Evolutionary conservation across 208 protist species (phyloP), one percentile per base, ranked within the genome.

Genomic region (Balamuthia mandrillaris): DNA sequence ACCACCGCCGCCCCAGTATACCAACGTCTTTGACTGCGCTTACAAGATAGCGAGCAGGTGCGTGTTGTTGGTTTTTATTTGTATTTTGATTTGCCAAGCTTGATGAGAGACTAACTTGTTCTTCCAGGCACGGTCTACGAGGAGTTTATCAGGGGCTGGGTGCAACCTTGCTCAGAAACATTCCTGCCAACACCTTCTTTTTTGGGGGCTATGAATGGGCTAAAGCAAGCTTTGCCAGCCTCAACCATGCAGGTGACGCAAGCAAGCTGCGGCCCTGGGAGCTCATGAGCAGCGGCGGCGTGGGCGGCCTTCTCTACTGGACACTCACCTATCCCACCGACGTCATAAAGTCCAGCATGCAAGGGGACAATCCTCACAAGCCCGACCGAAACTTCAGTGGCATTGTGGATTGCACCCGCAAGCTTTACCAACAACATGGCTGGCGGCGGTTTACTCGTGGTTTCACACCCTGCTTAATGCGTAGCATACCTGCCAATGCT

Each of bases 321-420:
- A 3, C 68, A 16, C 24, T 68, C 35, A 68, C 52, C 58, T 84
- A 60, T 14, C 77, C 77, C 3, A 60, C n/a, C 3, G 77, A 84
- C 33, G 60, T 72, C 16, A 84, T 84, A 31, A 84, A 84, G 77
- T 60, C 52, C 21, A 70, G 42, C 56, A 84, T 84, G 42, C 77
- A 84, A n/a, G n/a, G 35, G 14, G 52, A 84, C 14, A 56, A 39
- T 1, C 39, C 68, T 1, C 37, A 81, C 37, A 39, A 21, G 51
- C 3, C 3, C 21, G n/a, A 61, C 37, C 74, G 74, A 42, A 81
- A 81, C 47, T 81, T 63, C 49, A 33, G 7, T 3, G 33, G 33
- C 47, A 37, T 81, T n/a, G 29, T 31, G 0, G 27, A 81, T 6
- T 49, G 58, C n/a, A 41, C 42, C 12, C 45, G 41, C 21, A 18